Percentiles rank a stretch among this genome's conserved stretches.
Evolutionary conservation across 129 eudicot species (phyloP).

Genomic region (Ambrosia trifida): DNA sequence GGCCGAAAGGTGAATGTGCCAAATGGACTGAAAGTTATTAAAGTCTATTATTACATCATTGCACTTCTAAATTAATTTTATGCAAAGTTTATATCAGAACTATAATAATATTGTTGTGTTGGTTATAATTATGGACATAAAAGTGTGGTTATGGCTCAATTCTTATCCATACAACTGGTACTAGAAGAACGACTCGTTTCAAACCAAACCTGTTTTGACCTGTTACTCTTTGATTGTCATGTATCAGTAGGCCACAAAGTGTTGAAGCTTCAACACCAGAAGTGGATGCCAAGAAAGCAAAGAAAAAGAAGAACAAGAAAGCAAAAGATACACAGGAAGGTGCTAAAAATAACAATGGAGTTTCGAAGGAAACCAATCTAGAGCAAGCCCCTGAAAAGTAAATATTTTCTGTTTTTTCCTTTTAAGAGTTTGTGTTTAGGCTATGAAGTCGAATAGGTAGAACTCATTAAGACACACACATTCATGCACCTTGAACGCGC

Average conservation of each 20-base stretch:
- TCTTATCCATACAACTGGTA: too few relatives aligned
- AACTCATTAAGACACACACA: too few relatives aligned
- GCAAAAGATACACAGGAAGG: slow-evolving; percentile 32
- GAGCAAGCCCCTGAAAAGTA: slow-evolving; percentile 47
- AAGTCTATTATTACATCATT: too few relatives aligned
- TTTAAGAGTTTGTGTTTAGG: too few relatives aligned
- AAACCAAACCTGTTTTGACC: neutral
- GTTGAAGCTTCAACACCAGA: slow-evolving; percentile 37
- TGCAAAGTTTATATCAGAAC: too few relatives aligned
- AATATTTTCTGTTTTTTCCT: slow-evolving; percentile 5
- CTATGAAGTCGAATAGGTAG: too few relatives aligned
- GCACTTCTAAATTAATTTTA: neutral
- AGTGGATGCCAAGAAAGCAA: slow-evolving; percentile 42
- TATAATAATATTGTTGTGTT: neutral
- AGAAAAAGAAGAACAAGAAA: slow-evolving; percentile 61
- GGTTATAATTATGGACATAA: neutral
- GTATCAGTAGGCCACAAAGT: slow-evolving; percentile 30
- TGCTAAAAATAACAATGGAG: slow-evolving; percentile 15
- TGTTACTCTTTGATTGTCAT: slow-evolving; percentile 24
- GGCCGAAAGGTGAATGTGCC: too few relatives aligned
- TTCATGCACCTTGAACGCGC: too few relatives aligned
- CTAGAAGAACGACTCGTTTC: neutral
- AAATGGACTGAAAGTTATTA: too few relatives aligned
- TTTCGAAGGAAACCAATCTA: slow-evolving; percentile 30
- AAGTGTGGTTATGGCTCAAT: neutral